These are phyloP conservation scores for Chondrus crispus DNA, from an alignment of 23 red algal genomes.

Conservation along the genomic window DNA sequence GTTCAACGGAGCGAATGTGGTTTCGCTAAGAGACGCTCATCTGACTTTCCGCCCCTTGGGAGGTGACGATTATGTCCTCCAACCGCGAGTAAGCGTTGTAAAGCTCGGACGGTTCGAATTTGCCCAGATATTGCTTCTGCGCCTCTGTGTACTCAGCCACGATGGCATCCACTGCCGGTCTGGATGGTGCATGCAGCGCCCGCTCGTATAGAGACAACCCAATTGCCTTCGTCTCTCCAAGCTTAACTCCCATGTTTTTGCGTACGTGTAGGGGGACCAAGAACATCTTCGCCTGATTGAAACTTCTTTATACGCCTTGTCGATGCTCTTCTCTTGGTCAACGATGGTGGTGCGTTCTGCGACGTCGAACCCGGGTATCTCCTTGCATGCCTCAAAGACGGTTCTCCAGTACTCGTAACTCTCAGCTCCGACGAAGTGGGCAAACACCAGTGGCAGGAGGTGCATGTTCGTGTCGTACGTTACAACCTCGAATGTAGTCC, in stretches of 20 bases:
- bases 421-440: neutral
- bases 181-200: neutral
- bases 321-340: neutral
- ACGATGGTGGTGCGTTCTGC: neutral
- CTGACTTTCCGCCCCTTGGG: neutral
- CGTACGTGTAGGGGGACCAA: neutral
- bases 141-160: neutral
- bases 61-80: neutral
- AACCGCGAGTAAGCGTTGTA: neutral
- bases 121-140: neutral
- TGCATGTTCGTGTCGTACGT: neutral
- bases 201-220: neutral
- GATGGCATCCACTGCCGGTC: neutral
- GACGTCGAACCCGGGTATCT: neutral
- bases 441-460: constrained; percentile 2
- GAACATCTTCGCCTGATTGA: neutral
- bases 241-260: neutral
- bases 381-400: neutral
- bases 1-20: neutral
- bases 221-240: neutral
- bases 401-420: neutral
- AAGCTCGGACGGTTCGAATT: neutral
- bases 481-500: neutral
- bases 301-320: neutral
- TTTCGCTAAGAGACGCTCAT: neutral